These are phyloP conservation scores for Populus deltoides DNA, from an alignment of 345 rosid genomes.

Conservation along the genomic window DNA sequence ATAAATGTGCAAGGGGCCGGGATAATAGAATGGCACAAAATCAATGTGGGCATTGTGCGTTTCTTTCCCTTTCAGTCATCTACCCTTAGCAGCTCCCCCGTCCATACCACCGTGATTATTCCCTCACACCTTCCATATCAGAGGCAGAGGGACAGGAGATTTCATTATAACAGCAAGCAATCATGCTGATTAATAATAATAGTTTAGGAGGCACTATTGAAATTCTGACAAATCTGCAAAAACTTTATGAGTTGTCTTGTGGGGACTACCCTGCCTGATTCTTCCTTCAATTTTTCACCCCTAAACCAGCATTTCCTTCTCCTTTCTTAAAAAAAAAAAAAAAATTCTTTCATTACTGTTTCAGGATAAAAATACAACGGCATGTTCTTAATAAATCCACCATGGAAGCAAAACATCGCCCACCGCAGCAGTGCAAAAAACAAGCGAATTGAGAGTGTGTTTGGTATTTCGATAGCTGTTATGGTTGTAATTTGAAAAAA, in stretches of 20 bases:
- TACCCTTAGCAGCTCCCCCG: neutral
- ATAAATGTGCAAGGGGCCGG: too few relatives aligned
- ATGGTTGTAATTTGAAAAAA: too few relatives aligned
- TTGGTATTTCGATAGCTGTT: too few relatives aligned
- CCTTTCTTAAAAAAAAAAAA: neutral
- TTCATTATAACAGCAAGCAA: neutral
- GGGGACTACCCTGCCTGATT: neutral
- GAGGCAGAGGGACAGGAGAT: neutral
- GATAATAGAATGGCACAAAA: too few relatives aligned
- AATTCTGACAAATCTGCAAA: neutral
- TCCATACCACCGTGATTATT: neutral
- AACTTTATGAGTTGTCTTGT: neutral
- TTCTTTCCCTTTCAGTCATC: neutral
- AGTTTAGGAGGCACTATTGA: neutral
- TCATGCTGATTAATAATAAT: neutral
- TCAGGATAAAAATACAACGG: too few relatives aligned
- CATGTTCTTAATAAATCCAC: too few relatives aligned
- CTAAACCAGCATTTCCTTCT: too few relatives aligned
- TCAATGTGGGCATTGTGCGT: too few relatives aligned
- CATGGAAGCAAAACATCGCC: too few relatives aligned
- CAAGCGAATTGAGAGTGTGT: too few relatives aligned
- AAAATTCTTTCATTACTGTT: too few relatives aligned
- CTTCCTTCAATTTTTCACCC: neutral
- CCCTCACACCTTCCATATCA: neutral
- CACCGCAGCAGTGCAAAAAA: too few relatives aligned